These are phyloP conservation scores for Colletotrichum sansevieriae DNA, from an alignment of 2,329 filamentous ascomycete genomes.

Conservation along the genomic window DNA sequence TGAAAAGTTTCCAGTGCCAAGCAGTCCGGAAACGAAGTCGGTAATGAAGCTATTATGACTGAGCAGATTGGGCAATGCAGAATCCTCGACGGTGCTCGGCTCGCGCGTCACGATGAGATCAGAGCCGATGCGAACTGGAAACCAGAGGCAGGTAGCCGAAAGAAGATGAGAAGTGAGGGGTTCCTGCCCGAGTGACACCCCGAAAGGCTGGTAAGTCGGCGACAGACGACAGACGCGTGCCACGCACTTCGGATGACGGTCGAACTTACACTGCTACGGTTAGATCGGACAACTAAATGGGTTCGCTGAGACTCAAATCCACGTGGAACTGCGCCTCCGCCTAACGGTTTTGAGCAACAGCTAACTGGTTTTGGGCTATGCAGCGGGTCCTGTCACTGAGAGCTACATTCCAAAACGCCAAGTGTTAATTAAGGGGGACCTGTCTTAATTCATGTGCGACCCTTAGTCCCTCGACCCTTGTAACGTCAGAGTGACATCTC, in stretches of 20 bases:
- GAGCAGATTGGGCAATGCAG: neutral
- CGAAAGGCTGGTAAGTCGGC: conserved; percentile 31
- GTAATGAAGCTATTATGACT: neutral
- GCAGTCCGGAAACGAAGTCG: conserved; percentile 1
- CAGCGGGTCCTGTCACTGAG: conserved; percentile 12
- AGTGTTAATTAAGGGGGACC: conserved; percentile 37
- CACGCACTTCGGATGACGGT: conserved; percentile 21
- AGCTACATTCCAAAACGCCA: conserved; percentile 33
- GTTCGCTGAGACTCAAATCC: conserved; percentile 29
- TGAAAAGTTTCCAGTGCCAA: neutral
- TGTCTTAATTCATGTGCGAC: conserved; percentile 17
- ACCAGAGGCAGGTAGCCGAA: neutral
- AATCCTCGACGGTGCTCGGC: neutral
- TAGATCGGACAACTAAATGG: conserved; percentile 16
- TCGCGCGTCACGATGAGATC: neutral
- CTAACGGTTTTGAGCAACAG: conserved; percentile 8
- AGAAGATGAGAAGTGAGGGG: conserved; percentile 1
- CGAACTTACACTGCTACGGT: conserved; percentile 2
- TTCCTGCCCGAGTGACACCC: conserved; percentile 11
- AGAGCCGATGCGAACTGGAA: neutral
- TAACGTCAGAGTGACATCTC: conserved; percentile 16
- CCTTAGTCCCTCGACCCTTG: neutral
- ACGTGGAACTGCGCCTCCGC: conserved; percentile 32
- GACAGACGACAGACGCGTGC: conserved; percentile 31
- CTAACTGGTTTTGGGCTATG: conserved; percentile 19